A percentile compares a stretch with the other conserved stretches of the same genome.
These are phyloP conservation scores for Gypsophila paniculata DNA, from an alignment of 179 eudicot species.

Conservation along the genomic window DNA sequence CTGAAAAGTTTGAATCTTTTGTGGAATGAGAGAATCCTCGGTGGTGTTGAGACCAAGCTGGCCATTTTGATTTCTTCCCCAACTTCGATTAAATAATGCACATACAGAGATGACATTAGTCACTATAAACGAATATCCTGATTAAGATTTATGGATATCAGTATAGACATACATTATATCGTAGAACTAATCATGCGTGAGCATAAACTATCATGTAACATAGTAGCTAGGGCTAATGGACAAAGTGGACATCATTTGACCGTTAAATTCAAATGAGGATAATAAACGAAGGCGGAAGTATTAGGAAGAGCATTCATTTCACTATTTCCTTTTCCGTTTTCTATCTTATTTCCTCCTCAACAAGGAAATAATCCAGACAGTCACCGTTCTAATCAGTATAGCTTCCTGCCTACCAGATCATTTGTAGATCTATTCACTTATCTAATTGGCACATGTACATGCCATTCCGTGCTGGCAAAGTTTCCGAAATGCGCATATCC, in stretches of 20 bases:
- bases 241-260: neutral
- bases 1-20: slow-evolving; percentile 70
- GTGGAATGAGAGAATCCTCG: slow-evolving; percentile 86
- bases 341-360: neutral
- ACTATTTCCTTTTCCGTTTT: neutral
- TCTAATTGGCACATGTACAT: neutral
- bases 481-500: neutral
- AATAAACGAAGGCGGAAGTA: neutral
- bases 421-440: neutral
- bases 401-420: slow-evolving; percentile 2
- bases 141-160: no score
- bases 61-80: slow-evolving; percentile 99
- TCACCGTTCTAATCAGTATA: neutral
- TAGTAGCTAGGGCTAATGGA: no score
- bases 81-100: slow-evolving; percentile 44
- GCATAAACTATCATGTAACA: no score
- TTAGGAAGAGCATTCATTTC: neutral
- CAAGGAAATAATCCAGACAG: neutral
- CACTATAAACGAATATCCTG: neutral
- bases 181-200: no score
- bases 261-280: neutral
- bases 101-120: slow-evolving; percentile 13
- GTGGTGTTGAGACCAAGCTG: slow-evolving; percentile 91
- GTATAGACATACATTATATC: no score
- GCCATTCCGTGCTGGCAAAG: neutral